These are phyloP conservation scores for Microdochium nivale DNA, from an alignment of 2,329 filamentous ascomycete species.

Conservation along the genomic window DNA sequence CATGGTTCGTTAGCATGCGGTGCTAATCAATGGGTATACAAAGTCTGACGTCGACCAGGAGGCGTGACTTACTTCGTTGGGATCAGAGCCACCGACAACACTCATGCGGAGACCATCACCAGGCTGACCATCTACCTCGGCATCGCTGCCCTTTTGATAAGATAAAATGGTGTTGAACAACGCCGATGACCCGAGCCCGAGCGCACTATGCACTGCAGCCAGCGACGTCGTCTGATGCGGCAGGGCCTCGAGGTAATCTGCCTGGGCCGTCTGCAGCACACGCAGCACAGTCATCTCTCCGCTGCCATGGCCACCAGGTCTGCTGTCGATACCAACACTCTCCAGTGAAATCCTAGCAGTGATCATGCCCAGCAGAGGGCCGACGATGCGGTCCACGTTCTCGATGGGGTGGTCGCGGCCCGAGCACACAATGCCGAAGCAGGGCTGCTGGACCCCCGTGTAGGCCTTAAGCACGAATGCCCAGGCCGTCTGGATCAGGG, in stretches of 20 bases:
- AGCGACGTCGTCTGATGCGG: conserved; percentile 5
- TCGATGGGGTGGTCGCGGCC: not conserved
- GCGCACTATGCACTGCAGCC: conserved; percentile 2
- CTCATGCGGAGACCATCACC: not conserved
- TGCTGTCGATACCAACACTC: not conserved
- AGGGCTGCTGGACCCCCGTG: not conserved
- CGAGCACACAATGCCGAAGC: not conserved
- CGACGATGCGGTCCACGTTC: not conserved
- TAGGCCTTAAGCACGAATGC: not conserved
- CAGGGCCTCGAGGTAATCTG: conserved; percentile 4
- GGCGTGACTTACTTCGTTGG: not conserved
- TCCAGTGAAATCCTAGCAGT: not conserved
- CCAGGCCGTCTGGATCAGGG: not conserved
- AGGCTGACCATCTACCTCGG: conserved; percentile 1
- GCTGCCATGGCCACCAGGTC: not conserved
- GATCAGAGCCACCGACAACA: not conserved
- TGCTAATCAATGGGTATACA: too few relatives aligned
- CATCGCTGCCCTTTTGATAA: conserved; percentile 2
- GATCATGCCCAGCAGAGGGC: not conserved
- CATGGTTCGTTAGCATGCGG: not conserved
- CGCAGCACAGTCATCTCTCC: not conserved
- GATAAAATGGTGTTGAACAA: conserved; percentile 7
- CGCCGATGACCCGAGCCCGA: conserved; percentile 1
- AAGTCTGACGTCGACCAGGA: not conserved
- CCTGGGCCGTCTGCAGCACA: conserved; percentile 1